Percentiles rank a stretch among this genome's conserved stretches.
phyloP scores from a whole-genome alignment of 805 yeast species.

The Huiozyma naganishii region DNA sequence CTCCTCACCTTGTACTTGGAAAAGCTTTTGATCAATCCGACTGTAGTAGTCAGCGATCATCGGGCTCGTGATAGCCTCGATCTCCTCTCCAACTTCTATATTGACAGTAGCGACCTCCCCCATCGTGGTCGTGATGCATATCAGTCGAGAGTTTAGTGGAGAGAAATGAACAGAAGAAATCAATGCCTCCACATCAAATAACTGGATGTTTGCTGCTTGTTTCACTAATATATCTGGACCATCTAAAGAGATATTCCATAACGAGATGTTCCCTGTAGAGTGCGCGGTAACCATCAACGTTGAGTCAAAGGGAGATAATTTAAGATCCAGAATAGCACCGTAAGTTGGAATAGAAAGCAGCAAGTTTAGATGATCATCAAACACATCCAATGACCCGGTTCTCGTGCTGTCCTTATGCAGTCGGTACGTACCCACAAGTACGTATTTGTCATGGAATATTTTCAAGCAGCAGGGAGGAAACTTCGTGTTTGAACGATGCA shows the following conservation, averaged over 20 bases:
- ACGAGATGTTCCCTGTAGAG: conserved; percentile 61
- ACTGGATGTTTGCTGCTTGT: conserved; percentile 28
- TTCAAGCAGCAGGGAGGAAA: conserved; percentile 81
- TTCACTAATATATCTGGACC: conserved; percentile 7
- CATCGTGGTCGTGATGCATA: conserved; percentile 54
- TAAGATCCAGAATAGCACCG: conserved; percentile 71
- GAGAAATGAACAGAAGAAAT: conserved; percentile 59
- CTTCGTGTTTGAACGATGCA: conserved; percentile 30
- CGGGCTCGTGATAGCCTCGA: conserved; percentile 1
- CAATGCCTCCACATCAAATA: conserved; percentile 40
- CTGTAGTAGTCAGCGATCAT: conserved; percentile 2
- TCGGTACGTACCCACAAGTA: conserved; percentile 74
- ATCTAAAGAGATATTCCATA: conserved; percentile 42
- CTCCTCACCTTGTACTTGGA: conserved; percentile 11
- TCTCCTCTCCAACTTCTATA: conserved; percentile 4
- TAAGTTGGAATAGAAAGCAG: conserved; percentile 29
- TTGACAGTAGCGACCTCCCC: conserved; percentile 42
- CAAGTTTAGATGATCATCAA: conserved; percentile 16
- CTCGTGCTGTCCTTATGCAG: conserved; percentile 52
- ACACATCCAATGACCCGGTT: conserved; percentile 50
- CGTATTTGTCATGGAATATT: conserved; percentile 36
- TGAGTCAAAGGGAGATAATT: conserved; percentile 47
- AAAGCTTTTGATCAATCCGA: conserved; percentile 3
- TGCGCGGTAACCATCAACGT: conserved; percentile 51
- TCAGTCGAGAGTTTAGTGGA: conserved; percentile 27